Percentiles rank a stretch among this genome's conserved stretches.
These are phyloP conservation scores for Dothiorella sarmentorum DNA, from an alignment of 2,329 filamentous ascomycete genomes.

Conservation along the genomic window DNA sequence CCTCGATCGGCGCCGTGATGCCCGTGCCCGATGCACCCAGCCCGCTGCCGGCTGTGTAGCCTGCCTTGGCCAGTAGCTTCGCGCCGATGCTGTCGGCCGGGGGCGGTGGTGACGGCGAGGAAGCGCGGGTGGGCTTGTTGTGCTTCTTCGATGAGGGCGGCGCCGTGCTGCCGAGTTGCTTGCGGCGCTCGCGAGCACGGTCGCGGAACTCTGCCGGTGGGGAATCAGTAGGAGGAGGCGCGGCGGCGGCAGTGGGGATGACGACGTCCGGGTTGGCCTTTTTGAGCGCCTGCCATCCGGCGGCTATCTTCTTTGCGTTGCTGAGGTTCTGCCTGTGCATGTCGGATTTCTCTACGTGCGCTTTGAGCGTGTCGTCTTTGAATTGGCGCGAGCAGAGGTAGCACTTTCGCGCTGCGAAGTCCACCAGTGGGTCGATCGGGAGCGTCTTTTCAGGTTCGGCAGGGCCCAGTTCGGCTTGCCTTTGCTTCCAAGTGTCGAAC, in stretches of 20 bases:
- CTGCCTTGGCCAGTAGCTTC: constrained; percentile 68
- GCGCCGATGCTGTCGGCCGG: constrained; percentile 62
- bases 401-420: constrained; percentile 2
- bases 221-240: no score
- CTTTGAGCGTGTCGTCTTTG: constrained; percentile 6
- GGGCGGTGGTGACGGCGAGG: constrained; percentile 32
- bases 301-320: constrained; percentile 5
- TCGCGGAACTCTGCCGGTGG: constrained; percentile 9
- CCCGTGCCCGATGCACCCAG: constrained; percentile 63
- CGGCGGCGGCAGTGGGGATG: background rate
- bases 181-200: constrained; percentile 14
- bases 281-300: constrained; percentile 14
- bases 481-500: constrained; percentile 7
- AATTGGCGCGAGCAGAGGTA: constrained; percentile 15
- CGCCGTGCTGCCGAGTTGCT: constrained; percentile 2
- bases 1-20: constrained; percentile 61
- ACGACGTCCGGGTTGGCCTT: constrained; percentile 6
- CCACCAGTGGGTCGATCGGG: constrained; percentile 3
- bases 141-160: constrained; percentile 25
- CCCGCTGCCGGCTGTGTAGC: constrained; percentile 64
- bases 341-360: constrained; percentile 6
- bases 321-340: constrained; percentile 12
- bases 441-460: background rate
- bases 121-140: constrained; percentile 26
- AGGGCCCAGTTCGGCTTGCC: background rate